Conservation (phyloP, 2,329 filamentous ascomycete species). For the Exophiala viscosa region DNA sequence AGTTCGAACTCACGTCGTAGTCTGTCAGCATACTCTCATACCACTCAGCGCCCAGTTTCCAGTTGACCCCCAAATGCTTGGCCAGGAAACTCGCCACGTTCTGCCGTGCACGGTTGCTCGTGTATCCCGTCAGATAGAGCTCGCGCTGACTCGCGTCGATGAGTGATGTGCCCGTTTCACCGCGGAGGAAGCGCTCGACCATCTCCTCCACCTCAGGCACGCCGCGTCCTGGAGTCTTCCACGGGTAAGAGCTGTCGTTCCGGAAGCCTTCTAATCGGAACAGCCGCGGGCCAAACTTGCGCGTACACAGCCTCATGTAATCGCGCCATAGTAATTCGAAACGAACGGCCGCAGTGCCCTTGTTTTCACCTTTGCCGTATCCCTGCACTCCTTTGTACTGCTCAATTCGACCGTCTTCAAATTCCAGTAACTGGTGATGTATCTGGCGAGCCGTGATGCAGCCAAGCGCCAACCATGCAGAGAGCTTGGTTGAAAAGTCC, state of each 20-base stretch:
- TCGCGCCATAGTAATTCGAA: conserved; percentile 76
- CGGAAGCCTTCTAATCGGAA: conserved; percentile 65
- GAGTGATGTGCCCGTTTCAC: conserved; percentile 69
- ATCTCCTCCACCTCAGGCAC: conserved; percentile 39
- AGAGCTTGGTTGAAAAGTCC: conserved; percentile 73
- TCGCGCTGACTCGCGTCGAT: conserved; percentile 77
- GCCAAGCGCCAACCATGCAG: conserved; percentile 68
- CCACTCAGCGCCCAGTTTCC: conserved; percentile 78
- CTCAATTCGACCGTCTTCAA: conserved; percentile 59
- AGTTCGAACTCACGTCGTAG: conserved; percentile 73
- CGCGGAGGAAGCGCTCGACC: conserved; percentile 60
- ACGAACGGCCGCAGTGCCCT: conserved; percentile 65
- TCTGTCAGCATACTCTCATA: conserved; percentile 72
- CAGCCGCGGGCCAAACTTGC: conserved; percentile 64
- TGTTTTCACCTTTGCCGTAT: conserved; percentile 68
- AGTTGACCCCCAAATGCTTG: conserved; percentile 72
- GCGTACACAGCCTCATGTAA: conserved; percentile 72
- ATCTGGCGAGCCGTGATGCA: conserved; percentile 70
- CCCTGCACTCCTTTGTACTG: conserved; percentile 46
- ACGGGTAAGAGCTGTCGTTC: conserved; percentile 45
- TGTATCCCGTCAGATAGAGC: conserved; percentile 71
- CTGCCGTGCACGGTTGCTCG: conserved; percentile 70
- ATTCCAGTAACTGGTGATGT: conserved; percentile 62
- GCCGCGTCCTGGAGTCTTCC: conserved; percentile 41
- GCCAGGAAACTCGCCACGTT: conserved; percentile 72